Base-by-base conservation (phyloP, 768 basidiomycete species). In the Suillus variegatus region DNA sequence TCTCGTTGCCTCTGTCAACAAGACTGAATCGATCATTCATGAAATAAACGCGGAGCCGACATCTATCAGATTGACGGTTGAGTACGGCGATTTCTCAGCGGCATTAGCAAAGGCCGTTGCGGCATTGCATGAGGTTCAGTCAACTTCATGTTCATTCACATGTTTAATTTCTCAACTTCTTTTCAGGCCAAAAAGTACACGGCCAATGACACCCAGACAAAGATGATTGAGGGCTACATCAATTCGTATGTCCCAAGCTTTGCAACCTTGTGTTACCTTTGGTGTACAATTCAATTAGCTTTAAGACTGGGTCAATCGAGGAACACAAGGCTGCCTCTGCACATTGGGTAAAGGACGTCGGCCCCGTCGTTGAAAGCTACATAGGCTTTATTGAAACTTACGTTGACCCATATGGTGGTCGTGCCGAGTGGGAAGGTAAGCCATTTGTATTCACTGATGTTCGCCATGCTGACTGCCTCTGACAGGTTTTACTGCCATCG, bases 371-470 rank as follows among this genome's bases (percentile, higher is more conserved):
- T 20, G 94, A 95, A 76, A 91, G 87, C 38, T 94, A 95, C 75
- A 88, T 95, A 64, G 93, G 93, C 77, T 93, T 93, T 74, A 84
- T 93, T 47, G 92, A 93, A 81, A 93, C 90, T 1, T 93, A 93
- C 66, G 89, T 94, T 20, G 94, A 95, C 72, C 94, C 94, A 8
- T 94, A 92, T 65, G 94, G 94, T 43, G 90, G 86, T n/a, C 87
- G 94, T 60, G 94, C 94, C 0, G 94, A 95, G 75, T 95, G 94
- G 94, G 93, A 95, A 85, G 93, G 92, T 87, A 63, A 43, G 70
- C 63, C 8, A 58, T 64, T 51, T 55, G 32, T 35, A 51, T 62
- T 44, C 43, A 58, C 20, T 32, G 22, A 46, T 41, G 56, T 12
- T 47, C 32, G 3, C 46, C 36, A 3, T 1, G 6, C 62, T n/a